Base-by-base conservation (phyloP, 345 rosid genomes). In the Brassica rapa region DNA sequence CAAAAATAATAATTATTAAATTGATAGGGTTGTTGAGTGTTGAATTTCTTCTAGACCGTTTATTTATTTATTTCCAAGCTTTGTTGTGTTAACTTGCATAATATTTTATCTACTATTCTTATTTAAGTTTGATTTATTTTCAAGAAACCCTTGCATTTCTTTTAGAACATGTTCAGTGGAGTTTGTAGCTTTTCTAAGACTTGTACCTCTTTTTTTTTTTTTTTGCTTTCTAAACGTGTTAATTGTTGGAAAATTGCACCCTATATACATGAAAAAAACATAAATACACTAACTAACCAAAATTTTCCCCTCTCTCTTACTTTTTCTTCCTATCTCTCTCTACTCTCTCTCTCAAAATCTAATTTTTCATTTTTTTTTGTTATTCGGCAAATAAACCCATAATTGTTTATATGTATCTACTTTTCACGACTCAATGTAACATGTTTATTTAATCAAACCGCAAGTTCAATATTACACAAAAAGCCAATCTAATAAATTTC, bases 21-120 rank as follows among this genome's bases (percentile, higher is more conserved):
- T 57, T 39, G 39, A 21, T 65, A 72, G 72, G 72, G 81, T 72
- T 65, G 73, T 72, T 72, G 29, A 19, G 32, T 33, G 41, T 43
- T 72, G 72, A 41, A 25, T 25, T 37, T 60, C 57, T 71, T 55
- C 19, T 64, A 25, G 57, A 63, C 61, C 5, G 51, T 62, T 37
- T 69, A 4, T 3, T 62, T 49, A n/a, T n/a, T 49, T 49, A n/a
- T 8, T 25, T 4, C 8, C 7, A 9, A 56, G 19, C 15, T 61
- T 77, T 69, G 0, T 46, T 62, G 9, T 51, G 25, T 29, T 21
- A 46, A 19, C 21, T 7, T 62, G 41, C 63, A 62, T 33, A n/a
- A 4, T 12, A 1, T 43, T 66, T 59, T 14, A 23, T 67, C 24
- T 59, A 39, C 0, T 11, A 10, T 39, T 75, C 65, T 57, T 10